phyloP scores from a whole-genome alignment of 495 filamentous ascomycete species.

The Talaromyces wortmannii region DNA sequence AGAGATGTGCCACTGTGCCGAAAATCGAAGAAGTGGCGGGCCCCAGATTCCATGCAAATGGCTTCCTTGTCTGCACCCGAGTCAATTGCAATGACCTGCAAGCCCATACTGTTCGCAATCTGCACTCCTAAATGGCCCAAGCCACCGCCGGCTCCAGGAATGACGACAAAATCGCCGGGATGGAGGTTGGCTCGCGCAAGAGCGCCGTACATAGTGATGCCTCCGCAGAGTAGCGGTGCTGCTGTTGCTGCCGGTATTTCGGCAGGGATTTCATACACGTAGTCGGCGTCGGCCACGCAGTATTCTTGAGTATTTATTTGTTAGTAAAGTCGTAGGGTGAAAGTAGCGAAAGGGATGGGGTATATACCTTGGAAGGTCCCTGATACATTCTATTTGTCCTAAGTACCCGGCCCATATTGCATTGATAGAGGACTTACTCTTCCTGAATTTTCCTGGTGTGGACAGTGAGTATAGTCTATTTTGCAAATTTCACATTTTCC shows the following conservation, averaged over 20 bases:
- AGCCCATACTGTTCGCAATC: constrained; percentile 32
- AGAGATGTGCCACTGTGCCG: background rate
- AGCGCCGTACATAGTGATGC: constrained; percentile 42
- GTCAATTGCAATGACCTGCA: constrained; percentile 37
- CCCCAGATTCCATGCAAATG: constrained; percentile 7
- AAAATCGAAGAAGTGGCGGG: constrained; percentile 4
- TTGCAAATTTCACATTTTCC: constrained; percentile 38
- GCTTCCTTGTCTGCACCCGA: constrained; percentile 1
- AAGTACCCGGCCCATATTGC: background rate
- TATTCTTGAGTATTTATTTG: constrained; percentile 18
- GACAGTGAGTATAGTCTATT: constrained; percentile 37
- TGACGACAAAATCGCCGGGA: constrained; percentile 32
- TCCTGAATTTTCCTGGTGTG: constrained; percentile 36
- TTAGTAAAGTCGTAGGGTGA: background rate
- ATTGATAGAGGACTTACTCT: constrained; percentile 21
- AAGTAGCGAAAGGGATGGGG: background rate
- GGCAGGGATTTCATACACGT: constrained; percentile 30
- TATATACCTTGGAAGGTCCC: constrained; percentile 38
- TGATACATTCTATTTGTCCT: constrained; percentile 26
- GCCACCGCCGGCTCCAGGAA: constrained; percentile 36
- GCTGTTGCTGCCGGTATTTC: constrained; percentile 24
- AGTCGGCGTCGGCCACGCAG: constrained; percentile 30
- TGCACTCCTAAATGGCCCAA: constrained; percentile 40
- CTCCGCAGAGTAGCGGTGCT: constrained; percentile 35
- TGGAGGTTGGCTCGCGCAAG: constrained; percentile 22